Percentiles rank a stretch among this genome's conserved stretches.
phyloP scores from a whole-genome alignment of 257 asterid species.

The Ballota nigra region DNA sequence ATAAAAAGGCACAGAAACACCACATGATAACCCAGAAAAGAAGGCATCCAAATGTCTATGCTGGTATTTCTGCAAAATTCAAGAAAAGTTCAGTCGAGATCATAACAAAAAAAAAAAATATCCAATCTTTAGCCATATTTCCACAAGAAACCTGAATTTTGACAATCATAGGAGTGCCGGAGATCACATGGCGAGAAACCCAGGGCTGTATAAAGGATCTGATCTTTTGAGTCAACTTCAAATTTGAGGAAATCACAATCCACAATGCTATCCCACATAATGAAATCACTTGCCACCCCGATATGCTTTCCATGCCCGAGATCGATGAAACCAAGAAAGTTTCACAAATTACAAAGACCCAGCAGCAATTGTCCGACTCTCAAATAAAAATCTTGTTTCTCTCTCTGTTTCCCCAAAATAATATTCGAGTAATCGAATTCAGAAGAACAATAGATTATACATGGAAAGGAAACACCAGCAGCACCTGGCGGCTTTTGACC shows the following conservation, averaged over 20 bases:
- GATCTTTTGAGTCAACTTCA: slow-evolving; percentile 62
- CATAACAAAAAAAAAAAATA: neutral
- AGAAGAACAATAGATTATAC: too few relatives aligned
- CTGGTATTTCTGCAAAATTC: slow-evolving; percentile 66
- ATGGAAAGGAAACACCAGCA: neutral
- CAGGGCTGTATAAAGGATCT: slow-evolving; percentile 81
- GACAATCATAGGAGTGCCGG: slow-evolving; percentile 60
- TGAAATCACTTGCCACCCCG: slow-evolving; percentile 53
- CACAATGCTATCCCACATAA: slow-evolving; percentile 68
- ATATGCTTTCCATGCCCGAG: slow-evolving; percentile 63
- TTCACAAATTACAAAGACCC: neutral
- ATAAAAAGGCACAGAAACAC: slow-evolving; percentile 95
- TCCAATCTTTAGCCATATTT: neutral
- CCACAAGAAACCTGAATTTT: slow-evolving; percentile 67
- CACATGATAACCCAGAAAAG: slow-evolving; percentile 77
- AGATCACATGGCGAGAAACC: slow-evolving; percentile 51
- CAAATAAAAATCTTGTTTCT: too few relatives aligned
- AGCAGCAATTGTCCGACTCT: neutral
- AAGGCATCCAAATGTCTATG: slow-evolving; percentile 64
- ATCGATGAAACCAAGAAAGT: too few relatives aligned
- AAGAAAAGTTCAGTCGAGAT: neutral
- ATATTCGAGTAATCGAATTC: neutral
- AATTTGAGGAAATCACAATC: slow-evolving; percentile 61
- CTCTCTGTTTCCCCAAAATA: too few relatives aligned
- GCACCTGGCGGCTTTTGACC: slow-evolving; percentile 13